phyloP scores from a whole-genome alignment of 352 stramenopile genomes.

The Phytopythium vexans region DNA sequence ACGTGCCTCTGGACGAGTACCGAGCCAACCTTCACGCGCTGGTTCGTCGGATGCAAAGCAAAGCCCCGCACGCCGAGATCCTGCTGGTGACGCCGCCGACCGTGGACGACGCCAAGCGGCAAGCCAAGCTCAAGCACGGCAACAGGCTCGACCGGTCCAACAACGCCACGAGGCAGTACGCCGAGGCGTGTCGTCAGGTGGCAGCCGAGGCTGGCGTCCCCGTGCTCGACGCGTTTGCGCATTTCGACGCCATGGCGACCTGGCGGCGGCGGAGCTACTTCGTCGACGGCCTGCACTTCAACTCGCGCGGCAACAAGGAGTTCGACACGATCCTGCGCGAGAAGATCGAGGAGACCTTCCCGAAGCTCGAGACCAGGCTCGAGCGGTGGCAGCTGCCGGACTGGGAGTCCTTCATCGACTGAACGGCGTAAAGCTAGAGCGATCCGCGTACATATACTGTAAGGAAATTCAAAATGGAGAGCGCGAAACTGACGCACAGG shows the following conservation, averaged over 20 bases:
- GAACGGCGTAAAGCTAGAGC: too few species aligned
- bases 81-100: constrained; percentile 32
- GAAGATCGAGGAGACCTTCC: constrained; percentile 27
- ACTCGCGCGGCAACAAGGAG: constrained; percentile 40
- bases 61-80: constrained; percentile 16
- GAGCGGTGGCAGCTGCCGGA: constrained; percentile 40
- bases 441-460: too few species aligned
- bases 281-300: constrained; percentile 58
- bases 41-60: constrained; percentile 10
- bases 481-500: too few species aligned
- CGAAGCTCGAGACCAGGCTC: constrained; percentile 17
- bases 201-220: constrained; percentile 27
- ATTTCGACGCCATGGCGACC: constrained; percentile 37
- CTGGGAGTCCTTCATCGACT: constrained; percentile 39
- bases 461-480: too few species aligned
- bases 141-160: constrained; percentile 37
- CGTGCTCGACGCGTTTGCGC: constrained; percentile 46
- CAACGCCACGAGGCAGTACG: constrained; percentile 39
- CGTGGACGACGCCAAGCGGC: constrained; percentile 34
- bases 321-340: constrained; percentile 18
- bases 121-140: constrained; percentile 6
- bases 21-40: constrained; percentile 35
- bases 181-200: constrained; percentile 37
- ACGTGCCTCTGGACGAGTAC: constrained; percentile 45
- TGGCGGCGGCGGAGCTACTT: constrained; percentile 30